These are phyloP conservation scores for Raddia distichophylla DNA, from an alignment of 176 grass and related monocot species.

Conservation along the genomic window DNA sequence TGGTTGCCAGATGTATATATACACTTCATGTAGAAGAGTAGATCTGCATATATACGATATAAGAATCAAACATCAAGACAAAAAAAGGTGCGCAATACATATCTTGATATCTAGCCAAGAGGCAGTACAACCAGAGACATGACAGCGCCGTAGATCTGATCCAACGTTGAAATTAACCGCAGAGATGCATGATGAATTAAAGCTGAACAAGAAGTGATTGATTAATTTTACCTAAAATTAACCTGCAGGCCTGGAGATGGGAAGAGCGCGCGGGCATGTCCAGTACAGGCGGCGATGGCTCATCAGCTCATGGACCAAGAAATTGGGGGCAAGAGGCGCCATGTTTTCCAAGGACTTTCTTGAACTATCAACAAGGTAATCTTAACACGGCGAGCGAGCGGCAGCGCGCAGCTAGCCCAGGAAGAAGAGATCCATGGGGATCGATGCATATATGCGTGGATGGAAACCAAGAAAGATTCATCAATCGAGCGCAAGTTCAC, in stretches of 20 bases:
- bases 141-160: not conserved
- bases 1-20: not conserved
- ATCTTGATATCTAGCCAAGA: not conserved
- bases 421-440: not conserved
- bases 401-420: too few relatives aligned
- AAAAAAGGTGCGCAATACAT: not conserved
- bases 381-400: too few relatives aligned
- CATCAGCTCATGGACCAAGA: not conserved
- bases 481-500: slow-evolving; percentile 36
- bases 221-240: too few relatives aligned
- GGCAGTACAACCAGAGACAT: not conserved
- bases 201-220: too few relatives aligned
- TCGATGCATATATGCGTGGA: too few relatives aligned
- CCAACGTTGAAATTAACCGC: too few relatives aligned
- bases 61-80: not conserved
- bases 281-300: not conserved
- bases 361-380: slow-evolving; percentile 60
- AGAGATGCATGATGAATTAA: too few relatives aligned
- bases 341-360: slow-evolving; percentile 80
- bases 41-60: not conserved
- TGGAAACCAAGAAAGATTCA: not conserved
- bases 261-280: too few relatives aligned
- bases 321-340: slow-evolving; percentile 16
- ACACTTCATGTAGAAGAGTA: too few relatives aligned
- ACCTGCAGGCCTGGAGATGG: too few relatives aligned